These are phyloP conservation scores for Nelumbo lutea DNA, from an alignment of 164 flowering plant species.

Conservation along the genomic window DNA sequence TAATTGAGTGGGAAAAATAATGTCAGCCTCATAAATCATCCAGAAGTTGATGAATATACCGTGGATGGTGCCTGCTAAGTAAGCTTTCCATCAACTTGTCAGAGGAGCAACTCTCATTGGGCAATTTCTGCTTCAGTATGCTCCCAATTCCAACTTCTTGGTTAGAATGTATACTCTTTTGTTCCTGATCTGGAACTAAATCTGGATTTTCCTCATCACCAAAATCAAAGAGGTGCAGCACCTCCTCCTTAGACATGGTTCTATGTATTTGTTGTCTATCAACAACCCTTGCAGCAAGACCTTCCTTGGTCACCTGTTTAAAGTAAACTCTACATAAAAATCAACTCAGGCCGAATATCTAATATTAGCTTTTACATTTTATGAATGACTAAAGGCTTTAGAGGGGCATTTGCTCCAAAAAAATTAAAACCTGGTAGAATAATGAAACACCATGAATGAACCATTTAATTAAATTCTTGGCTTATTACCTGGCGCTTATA, in stretches of 20 bases:
- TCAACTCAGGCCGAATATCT: background rate
- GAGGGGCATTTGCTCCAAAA: background rate
- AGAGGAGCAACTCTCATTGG: conserved; percentile 55
- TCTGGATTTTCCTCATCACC: conserved; percentile 82
- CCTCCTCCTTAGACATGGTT: conserved; percentile 94
- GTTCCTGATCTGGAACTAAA: conserved; percentile 24
- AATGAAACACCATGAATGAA: background rate
- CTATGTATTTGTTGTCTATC: conserved; percentile 94
- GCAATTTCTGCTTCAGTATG: conserved; percentile 32
- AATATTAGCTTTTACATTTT: background rate
- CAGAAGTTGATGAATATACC: conserved; percentile 32
- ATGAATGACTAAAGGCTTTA: background rate
- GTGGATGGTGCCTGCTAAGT: conserved; percentile 62
- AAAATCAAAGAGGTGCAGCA: conserved; percentile 90
- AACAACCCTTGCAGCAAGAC: conserved; percentile 98
- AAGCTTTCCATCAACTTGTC: conserved; percentile 84
- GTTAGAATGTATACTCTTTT: conserved; percentile 25
- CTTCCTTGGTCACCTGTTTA: conserved; percentile 89
- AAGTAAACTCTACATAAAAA: conserved; percentile 4
- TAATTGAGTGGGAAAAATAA: background rate
- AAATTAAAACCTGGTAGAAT: background rate
- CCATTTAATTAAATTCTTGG: background rate
- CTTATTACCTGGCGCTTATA: conserved; percentile 87
- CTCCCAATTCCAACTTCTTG: conserved; percentile 19
- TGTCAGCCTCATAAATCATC: background rate